Conservation (phyloP, 148 eudicot genomes). For the Cornus kousa region DNA sequence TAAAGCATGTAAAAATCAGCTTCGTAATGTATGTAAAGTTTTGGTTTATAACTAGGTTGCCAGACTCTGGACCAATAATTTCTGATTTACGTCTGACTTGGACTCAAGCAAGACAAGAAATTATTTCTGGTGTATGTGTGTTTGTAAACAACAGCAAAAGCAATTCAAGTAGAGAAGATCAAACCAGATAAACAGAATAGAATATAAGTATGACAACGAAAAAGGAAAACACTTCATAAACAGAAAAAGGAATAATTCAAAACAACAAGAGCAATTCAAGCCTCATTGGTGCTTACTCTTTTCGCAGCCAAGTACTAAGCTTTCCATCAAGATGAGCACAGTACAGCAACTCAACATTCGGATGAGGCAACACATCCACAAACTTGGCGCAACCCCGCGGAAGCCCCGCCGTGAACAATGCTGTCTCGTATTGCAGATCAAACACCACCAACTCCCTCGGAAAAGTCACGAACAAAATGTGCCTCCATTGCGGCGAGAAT, state of each 20-base stretch:
- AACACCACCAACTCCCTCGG: slow-evolving; percentile 93
- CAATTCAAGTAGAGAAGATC: not conserved
- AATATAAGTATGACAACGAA: not conserved
- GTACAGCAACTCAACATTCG: slow-evolving; percentile 57
- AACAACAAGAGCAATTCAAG: not conserved
- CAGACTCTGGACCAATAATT: no score
- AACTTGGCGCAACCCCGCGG: slow-evolving; percentile 84
- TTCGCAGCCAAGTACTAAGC: slow-evolving; percentile 84
- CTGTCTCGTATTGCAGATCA: slow-evolving; percentile 76
- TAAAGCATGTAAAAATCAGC: no score
- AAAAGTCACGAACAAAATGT: slow-evolving; percentile 64
- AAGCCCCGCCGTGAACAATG: slow-evolving; percentile 48
- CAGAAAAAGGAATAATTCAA: not conserved
- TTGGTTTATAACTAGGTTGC: no score
- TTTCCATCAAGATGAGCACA: slow-evolving; percentile 88
- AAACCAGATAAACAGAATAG: not conserved
- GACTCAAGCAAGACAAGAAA: no score
- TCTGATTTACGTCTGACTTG: no score
- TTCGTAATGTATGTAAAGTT: no score
- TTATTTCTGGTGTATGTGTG: no score
- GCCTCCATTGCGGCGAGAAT: slow-evolving; percentile 81
- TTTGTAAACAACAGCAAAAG: not conserved
- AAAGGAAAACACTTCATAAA: not conserved
- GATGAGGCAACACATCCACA: slow-evolving; percentile 82
- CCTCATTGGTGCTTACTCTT: slow-evolving; percentile 52